A percentile compares a stretch with the other conserved stretches of the same genome.
Conservation (phyloP, 257 asterid species). For the Plectranthus barbatus region DNA sequence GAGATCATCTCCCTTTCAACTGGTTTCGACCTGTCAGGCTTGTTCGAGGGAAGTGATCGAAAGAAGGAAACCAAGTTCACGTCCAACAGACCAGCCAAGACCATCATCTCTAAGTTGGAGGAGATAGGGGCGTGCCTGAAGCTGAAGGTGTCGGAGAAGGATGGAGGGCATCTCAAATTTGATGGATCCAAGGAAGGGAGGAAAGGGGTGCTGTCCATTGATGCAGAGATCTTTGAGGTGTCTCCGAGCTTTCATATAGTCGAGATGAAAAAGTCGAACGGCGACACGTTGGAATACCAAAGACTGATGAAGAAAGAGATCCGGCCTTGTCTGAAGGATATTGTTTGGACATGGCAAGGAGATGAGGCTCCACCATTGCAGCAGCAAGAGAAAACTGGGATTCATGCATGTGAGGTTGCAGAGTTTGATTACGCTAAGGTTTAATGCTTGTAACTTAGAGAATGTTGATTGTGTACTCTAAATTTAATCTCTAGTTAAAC, state of each 20-base stretch:
- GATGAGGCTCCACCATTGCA: conserved; percentile 21
- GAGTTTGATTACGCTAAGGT: not conserved
- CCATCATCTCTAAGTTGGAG: conserved; percentile 56
- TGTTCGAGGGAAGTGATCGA: conserved; percentile 43
- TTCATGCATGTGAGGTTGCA: not conserved
- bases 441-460: not conserved
- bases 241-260: conserved; percentile 50
- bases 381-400: conserved; percentile 13
- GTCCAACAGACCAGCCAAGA: conserved; percentile 43
- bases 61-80: conserved; percentile 50
- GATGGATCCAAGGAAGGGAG: conserved; percentile 52
- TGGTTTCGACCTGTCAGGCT: conserved; percentile 70
- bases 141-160: conserved; percentile 54
- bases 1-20: conserved; percentile 70
- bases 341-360: conserved; percentile 79
- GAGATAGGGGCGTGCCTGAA: conserved; percentile 45
- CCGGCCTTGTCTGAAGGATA: conserved; percentile 56
- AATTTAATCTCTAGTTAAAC: too few species aligned
- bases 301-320: conserved; percentile 50
- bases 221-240: conserved; percentile 63
- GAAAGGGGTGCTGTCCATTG: conserved; percentile 53
- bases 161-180: conserved; percentile 48
- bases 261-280: conserved; percentile 57
- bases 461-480: too few species aligned
- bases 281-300: conserved; percentile 66